These are phyloP conservation scores for Candida caryicola DNA, from an alignment of 805 yeast genomes.

Conservation along the genomic window DNA sequence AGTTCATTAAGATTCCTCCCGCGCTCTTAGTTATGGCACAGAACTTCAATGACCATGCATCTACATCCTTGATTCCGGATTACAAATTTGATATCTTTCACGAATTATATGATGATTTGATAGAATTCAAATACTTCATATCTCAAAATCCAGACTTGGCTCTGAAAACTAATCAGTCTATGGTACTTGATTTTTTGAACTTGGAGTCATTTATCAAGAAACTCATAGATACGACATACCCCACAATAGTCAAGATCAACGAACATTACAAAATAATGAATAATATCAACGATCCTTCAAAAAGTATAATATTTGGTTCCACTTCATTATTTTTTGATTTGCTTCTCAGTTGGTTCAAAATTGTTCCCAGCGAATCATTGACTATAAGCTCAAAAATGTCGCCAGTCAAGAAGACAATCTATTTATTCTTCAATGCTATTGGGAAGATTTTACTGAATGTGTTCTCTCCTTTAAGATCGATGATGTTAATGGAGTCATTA, in stretches of 20 bases:
- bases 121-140: constrained; percentile 24
- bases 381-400: constrained; percentile 25
- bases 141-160: constrained; percentile 9
- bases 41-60: constrained; percentile 20
- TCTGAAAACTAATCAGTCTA: constrained; percentile 5
- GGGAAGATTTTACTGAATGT: constrained; percentile 34
- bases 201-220: constrained; percentile 28
- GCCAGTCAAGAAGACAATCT: constrained; percentile 32
- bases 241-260: constrained; percentile 27
- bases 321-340: constrained; percentile 32
- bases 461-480: constrained; percentile 32
- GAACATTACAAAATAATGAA: constrained; percentile 18
- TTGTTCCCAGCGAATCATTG: constrained; percentile 32
- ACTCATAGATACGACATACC: constrained; percentile 24
- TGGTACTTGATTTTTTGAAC: constrained; percentile 18
- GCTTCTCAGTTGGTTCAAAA: constrained; percentile 33
- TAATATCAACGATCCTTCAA: constrained; percentile 12
- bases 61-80: constrained; percentile 30
- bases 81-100: constrained; percentile 29
- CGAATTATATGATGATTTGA: constrained; percentile 24
- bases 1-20: constrained; percentile 17
- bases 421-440: constrained; percentile 32
- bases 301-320: constrained; percentile 24
- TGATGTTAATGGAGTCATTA: constrained; percentile 34
- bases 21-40: constrained; percentile 19